Evolutionary conservation across 345 rosid species (phyloP).

Genomic region (Mangifera indica): DNA sequence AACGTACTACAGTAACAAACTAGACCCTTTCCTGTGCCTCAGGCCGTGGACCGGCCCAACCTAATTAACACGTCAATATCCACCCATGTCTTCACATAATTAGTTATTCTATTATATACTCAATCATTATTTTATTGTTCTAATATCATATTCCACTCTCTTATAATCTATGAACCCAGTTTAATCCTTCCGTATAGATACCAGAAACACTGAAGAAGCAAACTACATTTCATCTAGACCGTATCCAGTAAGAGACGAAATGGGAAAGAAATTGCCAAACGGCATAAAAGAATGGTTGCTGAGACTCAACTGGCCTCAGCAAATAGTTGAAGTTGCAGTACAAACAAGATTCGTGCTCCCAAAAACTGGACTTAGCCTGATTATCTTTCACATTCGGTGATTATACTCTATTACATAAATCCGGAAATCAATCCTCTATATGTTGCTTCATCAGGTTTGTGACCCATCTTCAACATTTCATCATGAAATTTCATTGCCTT

Average conservation of each 20-base stretch:
- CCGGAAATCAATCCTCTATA: constrained; percentile 58
- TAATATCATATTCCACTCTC: too few species aligned
- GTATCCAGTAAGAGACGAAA: not conserved
- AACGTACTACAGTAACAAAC: too few species aligned
- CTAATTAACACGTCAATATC: too few species aligned
- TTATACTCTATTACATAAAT: constrained; percentile 34
- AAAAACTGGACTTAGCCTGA: not conserved
- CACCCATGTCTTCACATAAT: too few species aligned
- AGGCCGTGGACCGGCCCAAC: too few species aligned
- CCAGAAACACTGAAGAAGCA: too few species aligned
- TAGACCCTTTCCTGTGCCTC: too few species aligned
- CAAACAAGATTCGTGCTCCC: not conserved
- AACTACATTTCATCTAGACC: too few species aligned
- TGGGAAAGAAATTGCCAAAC: not conserved
- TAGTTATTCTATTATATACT: too few species aligned
- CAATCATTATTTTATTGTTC: too few species aligned
- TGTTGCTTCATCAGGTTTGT: constrained; percentile 54
- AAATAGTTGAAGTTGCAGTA: not conserved
- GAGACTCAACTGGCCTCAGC: not conserved
- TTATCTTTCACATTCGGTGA: not conserved
- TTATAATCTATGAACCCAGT: too few species aligned
- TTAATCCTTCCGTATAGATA: too few species aligned
- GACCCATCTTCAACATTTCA: constrained; percentile 61
- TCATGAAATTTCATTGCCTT: constrained; percentile 74
- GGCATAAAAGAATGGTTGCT: not conserved